Percentiles rank a stretch among this genome's conserved stretches.
phyloP scores from a whole-genome alignment of 2,329 filamentous ascomycete genomes.

The Phymatotrichopsis omnivora region DNA sequence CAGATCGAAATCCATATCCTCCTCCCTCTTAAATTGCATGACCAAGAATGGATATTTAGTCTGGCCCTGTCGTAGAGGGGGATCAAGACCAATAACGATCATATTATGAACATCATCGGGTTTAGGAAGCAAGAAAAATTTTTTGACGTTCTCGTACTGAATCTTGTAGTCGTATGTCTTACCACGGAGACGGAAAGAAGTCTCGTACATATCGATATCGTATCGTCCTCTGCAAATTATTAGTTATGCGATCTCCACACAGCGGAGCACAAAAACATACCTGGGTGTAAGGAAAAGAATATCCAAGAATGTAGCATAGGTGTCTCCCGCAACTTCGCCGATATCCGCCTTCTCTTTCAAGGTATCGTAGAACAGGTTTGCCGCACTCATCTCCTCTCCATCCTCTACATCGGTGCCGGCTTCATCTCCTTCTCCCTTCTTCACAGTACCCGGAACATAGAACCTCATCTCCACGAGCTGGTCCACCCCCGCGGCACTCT shows the following conservation, averaged over 20 bases:
- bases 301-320: slow-evolving; percentile 93
- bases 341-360: slow-evolving; percentile 98
- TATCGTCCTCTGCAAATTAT: slow-evolving; percentile 69
- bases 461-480: slow-evolving; percentile 98
- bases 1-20: slow-evolving; percentile 90
- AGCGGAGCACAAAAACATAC: slow-evolving; percentile 40
- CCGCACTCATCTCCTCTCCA: slow-evolving; percentile 81
- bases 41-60: slow-evolving; percentile 96
- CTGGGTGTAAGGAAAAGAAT: slow-evolving; percentile 92
- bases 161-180: slow-evolving; percentile 99
- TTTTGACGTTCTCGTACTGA: slow-evolving; percentile 94
- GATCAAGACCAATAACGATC: slow-evolving; percentile 88
- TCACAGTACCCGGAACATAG: slow-evolving; percentile 87
- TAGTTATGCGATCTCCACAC: slow-evolving; percentile 22
- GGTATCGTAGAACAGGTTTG: slow-evolving; percentile 95
- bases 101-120: slow-evolving; percentile 96
- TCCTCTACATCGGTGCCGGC: slow-evolving; percentile 55
- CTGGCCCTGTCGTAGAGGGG: slow-evolving; percentile 89
- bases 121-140: slow-evolving; percentile 96
- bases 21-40: slow-evolving; percentile 97
- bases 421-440: slow-evolving; percentile 49
- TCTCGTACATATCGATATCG: slow-evolving; percentile 99
- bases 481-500: slow-evolving; percentile 77
- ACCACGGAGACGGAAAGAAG: slow-evolving; percentile 88
- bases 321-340: slow-evolving; percentile 96